Conservation (phyloP, 306 rosid genomes). For the Cotoneaster glaucophyllus region DNA sequence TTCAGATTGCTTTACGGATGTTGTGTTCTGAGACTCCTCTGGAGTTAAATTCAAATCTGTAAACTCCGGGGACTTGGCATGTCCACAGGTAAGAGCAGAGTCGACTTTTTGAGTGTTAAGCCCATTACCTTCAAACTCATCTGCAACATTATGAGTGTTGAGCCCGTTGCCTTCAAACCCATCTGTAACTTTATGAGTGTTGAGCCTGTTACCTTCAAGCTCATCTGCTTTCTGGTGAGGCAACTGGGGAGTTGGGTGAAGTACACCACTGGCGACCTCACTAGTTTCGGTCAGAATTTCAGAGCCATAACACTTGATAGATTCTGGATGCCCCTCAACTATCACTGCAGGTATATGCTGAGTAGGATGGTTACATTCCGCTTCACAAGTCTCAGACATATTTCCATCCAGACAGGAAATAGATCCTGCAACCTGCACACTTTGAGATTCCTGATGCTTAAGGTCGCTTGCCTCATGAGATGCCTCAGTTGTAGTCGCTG, state of each 20-base stretch:
- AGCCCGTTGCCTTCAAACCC: neutral
- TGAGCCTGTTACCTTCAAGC: neutral
- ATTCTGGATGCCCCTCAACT: slow-evolving; percentile 12
- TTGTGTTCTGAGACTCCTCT: neutral
- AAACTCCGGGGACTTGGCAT: slow-evolving; percentile 15
- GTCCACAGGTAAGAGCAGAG: slow-evolving; percentile 6
- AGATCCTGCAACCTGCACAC: neutral
- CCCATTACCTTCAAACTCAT: slow-evolving; percentile 1
- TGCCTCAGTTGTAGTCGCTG: slow-evolving; percentile 10
- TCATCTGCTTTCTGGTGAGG: slow-evolving; percentile 16
- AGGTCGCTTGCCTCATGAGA: slow-evolving; percentile 4
- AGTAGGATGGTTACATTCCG: slow-evolving; percentile 14
- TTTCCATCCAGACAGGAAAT: neutral
- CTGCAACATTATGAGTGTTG: neutral
- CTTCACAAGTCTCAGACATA: slow-evolving; percentile 16
- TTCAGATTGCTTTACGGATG: slow-evolving; percentile 18
- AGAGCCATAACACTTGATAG: neutral
- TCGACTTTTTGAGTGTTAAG: neutral
- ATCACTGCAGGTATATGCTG: slow-evolving; percentile 8
- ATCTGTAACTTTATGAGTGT: neutral
- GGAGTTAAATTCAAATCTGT: slow-evolving; percentile 17
- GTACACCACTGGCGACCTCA: slow-evolving; percentile 21
- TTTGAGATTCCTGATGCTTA: slow-evolving; percentile 9
- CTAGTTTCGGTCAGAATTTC: slow-evolving; percentile 8
- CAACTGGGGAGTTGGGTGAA: slow-evolving; percentile 3